Evolutionary conservation across 2,329 filamentous ascomycete genomes (phyloP), one percentile per base, ranked within the genome.

Genomic region (Podosphaera leucotricha): DNA sequence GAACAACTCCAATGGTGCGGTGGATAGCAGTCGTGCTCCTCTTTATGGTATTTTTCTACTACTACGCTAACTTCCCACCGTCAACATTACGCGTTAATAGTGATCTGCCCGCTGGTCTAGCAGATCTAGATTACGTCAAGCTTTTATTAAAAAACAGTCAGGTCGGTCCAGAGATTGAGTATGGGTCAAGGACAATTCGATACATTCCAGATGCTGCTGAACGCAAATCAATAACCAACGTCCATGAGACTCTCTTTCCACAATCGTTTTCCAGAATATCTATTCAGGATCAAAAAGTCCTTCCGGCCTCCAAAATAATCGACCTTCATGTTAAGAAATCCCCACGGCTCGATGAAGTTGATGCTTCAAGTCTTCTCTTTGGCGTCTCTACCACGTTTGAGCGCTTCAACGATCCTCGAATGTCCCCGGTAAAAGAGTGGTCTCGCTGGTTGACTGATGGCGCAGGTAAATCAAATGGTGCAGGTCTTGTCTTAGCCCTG

Each of bases 371-470:
- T 49, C 68, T 73, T 54, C 66, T 73, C 57, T 74, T 74, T 47
- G 70, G 69, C 38, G 68, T 72, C 3, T 73, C 70, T 0, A 74
- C 71, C 4, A 72, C 69, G 0, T 72, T 68, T 57, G 62, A 66
- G 50, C 62, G 70, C 38, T 71, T 75, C 55, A 67, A 60, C 54
- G 64, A 68, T 46, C 57, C 63, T 1, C 60, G 61, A 43, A 70
- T 65, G 1, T 67, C 62, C 40, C 67, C 70, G 0, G 62, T 73
- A 38, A 67, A 70, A 49, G 70, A 75, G 54, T 74, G 70, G 69
- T 63, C 64, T 2, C 68, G 67, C 55, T 74, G 70, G 70, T 62
- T 74, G 41, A 74, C 71, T 2, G 68, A 75, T 53, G 65, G 66
- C 49, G 63, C 64, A 44, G 69, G 70, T 33, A 57, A 62, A 44